phyloP scores from a whole-genome alignment of 805 yeast genomes.

The Candida taoyuanica region DNA sequence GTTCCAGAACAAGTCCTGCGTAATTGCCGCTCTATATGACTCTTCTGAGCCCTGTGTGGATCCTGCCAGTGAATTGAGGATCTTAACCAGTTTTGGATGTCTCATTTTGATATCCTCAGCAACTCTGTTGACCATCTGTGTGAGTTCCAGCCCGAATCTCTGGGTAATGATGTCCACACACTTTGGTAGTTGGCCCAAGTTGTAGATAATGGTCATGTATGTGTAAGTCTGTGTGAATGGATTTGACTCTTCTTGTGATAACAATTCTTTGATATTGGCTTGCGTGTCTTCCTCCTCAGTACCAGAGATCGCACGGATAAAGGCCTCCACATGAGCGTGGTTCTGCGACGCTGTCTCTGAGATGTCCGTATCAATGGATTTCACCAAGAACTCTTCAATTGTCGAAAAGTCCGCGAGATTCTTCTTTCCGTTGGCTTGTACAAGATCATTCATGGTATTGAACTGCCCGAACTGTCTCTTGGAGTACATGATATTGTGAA shows the following conservation, averaged over 20 bases:
- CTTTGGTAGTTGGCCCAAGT: constrained; percentile 55
- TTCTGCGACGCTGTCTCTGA: constrained; percentile 42
- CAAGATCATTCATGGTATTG: constrained; percentile 22
- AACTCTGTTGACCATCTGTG: constrained; percentile 54
- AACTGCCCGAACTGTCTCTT: constrained; percentile 30
- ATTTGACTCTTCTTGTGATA: constrained; percentile 35
- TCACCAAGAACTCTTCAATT: constrained; percentile 51
- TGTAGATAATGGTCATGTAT: constrained; percentile 52
- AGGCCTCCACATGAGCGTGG: constrained; percentile 32
- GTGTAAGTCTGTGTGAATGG: constrained; percentile 51
- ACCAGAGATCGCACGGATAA: constrained; percentile 28
- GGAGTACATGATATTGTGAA: constrained; percentile 63
- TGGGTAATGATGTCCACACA: constrained; percentile 51
- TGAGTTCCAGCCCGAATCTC: constrained; percentile 57
- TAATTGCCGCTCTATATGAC: constrained; percentile 48
- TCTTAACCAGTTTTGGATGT: constrained; percentile 41
- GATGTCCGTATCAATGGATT: constrained; percentile 55
- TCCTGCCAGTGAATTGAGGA: constrained; percentile 19
- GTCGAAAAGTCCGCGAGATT: constrained; percentile 29
- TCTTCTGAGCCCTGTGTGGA: constrained; percentile 24
- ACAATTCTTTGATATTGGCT: constrained; percentile 24
- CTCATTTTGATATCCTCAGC: constrained; percentile 60
- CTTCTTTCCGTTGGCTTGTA: background rate
- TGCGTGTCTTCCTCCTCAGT: constrained; percentile 24
- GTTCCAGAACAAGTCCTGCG: constrained; percentile 67